phyloP scores from a whole-genome alignment of 768 basidiomycete species.

The Lactarius deliciosus region DNA sequence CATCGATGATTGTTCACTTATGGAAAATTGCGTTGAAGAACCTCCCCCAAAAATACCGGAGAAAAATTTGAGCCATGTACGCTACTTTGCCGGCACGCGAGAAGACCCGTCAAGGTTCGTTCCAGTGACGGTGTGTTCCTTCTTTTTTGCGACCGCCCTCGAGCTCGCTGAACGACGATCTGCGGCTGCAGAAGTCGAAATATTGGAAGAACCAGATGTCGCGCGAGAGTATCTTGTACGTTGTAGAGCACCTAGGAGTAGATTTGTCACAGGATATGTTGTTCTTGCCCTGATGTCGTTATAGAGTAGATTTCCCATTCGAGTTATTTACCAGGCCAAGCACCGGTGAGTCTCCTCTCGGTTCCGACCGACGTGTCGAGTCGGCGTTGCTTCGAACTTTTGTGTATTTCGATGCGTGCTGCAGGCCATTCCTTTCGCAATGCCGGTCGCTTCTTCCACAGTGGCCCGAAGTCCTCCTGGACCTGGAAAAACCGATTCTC shows the following conservation, averaged over 20 bases:
- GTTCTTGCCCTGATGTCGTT: slow-evolving; percentile 17
- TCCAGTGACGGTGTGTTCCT: slow-evolving; percentile 21
- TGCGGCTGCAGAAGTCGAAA: slow-evolving; percentile 15
- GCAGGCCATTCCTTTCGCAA: slow-evolving; percentile 6
- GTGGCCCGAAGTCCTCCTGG: slow-evolving; percentile 3
- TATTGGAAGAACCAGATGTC: slow-evolving; percentile 28
- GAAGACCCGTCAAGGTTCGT: neutral
- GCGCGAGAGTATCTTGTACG: slow-evolving; percentile 27
- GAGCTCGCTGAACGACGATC: neutral
- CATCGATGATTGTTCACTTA: too few relatives aligned
- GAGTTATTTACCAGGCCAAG: neutral
- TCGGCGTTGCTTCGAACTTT: neutral
- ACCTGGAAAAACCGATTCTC: slow-evolving; percentile 3
- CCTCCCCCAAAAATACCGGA: slow-evolving; percentile 17
- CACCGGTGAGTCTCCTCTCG: too few relatives aligned
- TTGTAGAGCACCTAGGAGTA: slow-evolving; percentile 32
- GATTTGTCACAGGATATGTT: slow-evolving; percentile 32
- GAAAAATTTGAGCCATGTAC: slow-evolving; percentile 1
- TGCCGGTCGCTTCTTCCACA: slow-evolving; percentile 3
- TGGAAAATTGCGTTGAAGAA: slow-evolving; percentile 10
- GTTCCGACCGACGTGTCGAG: neutral
- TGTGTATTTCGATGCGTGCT: slow-evolving; percentile 6
- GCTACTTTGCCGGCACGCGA: slow-evolving; percentile 4
- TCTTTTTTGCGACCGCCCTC: neutral
- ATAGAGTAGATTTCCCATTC: neutral